phyloP scores from a whole-genome alignment of 371 early-diverging fungal genomes.

The Cokeromyces recurvatus region DNA sequence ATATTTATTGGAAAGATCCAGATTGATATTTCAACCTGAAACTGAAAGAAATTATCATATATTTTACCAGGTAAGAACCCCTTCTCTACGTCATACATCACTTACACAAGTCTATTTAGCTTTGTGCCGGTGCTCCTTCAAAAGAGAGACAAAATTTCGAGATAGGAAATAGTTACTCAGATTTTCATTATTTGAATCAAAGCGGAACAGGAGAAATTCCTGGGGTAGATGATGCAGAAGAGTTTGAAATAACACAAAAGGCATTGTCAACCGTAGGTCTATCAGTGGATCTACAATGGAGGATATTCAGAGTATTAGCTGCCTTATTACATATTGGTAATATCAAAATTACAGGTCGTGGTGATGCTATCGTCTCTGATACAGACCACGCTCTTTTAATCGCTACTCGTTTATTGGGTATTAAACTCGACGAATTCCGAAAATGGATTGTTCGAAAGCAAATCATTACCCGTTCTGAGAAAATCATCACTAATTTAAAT shows the following conservation, averaged over 20 bases:
- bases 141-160: conserved; percentile 80
- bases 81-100: not conserved
- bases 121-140: conserved; percentile 85
- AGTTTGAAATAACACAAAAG: conserved; percentile 84
- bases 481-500: conserved; percentile 76
- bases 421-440: conserved; percentile 72
- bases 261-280: conserved; percentile 86
- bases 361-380: conserved; percentile 61
- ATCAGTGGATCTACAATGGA: conserved; percentile 78
- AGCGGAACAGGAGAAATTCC: conserved; percentile 76
- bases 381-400: conserved; percentile 62
- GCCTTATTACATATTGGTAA: conserved; percentile 92
- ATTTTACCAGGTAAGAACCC: conserved; percentile 82
- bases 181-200: conserved; percentile 85
- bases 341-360: conserved; percentile 71
- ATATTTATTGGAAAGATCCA: conserved; percentile 96
- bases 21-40: conserved; percentile 90
- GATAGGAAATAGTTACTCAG: conserved; percentile 60
- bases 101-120: conserved; percentile 30
- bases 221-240: conserved; percentile 88
- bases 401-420: conserved; percentile 68
- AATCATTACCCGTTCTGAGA: conserved; percentile 84
- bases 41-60: conserved; percentile 98
- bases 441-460: conserved; percentile 91
- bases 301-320: conserved; percentile 85